Evolutionary conservation across 2,329 filamentous ascomycete species (phyloP), one percentile per base, ranked within the genome.

Genomic region (Aspergillus novofumigatus): DNA sequence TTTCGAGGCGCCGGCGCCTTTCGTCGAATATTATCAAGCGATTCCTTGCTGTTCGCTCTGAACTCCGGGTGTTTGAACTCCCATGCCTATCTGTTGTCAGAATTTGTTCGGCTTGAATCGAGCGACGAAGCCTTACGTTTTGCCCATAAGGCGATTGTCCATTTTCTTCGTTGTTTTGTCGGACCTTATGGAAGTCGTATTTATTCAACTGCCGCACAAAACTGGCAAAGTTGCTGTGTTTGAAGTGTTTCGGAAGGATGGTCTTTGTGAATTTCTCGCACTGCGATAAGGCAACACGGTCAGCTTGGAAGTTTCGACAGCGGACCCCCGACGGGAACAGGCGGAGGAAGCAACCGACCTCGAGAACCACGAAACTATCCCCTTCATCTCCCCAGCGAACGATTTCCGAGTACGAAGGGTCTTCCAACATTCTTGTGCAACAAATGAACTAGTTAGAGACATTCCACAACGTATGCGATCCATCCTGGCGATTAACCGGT

Each of bases 11-110:
- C 92, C 0, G 94, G 94, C 2, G 94, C 93, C 77, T 99, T 99
- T 65, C 94, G 84, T 67, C 92, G 86, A 69, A 99, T 99, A 65
- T 97, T 97, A 69, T 99, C 94, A 50, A 99, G 81, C 49, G 92
- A 94, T 71, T 97, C 92, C 74, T 97, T 97, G 76, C 93, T 95
- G 75, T 97, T 93, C 63, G 90, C 88, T 67, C 92, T 90, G 78
- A 99, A 99, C 68, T 96, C 92, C 11, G 93, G 93, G 69, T 99
- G 94, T 72, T 94, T 96, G 73, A 99, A 99, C 72, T 99, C 94
- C 91, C 91, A 96, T 11, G 88, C 86, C 90, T 94, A 49, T 53
- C 42, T 28, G 29, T 21, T n/a, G 47, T 66, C 53, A 65, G 59
- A 55, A 56, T 52, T 42, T 41, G 21, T 28, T 51, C 26, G 17